Percentiles rank a stretch among this genome's conserved stretches.
These are phyloP conservation scores for Gentiana straminea DNA, from an alignment of 257 asterid genomes.

Conservation along the genomic window DNA sequence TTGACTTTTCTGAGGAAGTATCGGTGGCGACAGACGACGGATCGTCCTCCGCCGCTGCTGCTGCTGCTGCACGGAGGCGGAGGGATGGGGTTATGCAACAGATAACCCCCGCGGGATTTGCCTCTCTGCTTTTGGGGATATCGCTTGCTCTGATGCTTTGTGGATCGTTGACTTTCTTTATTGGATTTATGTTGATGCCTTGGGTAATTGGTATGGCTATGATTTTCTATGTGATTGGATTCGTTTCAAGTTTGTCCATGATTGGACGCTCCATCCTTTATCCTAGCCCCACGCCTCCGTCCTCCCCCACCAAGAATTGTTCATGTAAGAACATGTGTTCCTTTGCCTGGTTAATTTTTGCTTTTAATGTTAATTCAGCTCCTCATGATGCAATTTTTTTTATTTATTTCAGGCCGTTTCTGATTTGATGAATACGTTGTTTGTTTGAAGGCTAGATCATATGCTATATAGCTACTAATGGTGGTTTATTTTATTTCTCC, in stretches of 20 bases:
- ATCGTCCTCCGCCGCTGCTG: constrained; percentile 5
- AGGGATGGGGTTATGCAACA: constrained; percentile 30
- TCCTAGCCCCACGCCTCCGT: constrained; percentile 22
- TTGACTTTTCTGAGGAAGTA: constrained; percentile 18
- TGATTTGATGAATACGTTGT: no score
- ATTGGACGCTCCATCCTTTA: constrained; percentile 60
- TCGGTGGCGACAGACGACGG: background rate
- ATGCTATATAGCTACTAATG: no score
- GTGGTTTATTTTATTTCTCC: no score
- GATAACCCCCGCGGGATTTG: constrained; percentile 72
- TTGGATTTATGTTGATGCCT: constrained; percentile 90
- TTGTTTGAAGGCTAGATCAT: no score
- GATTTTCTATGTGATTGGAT: constrained; percentile 58
- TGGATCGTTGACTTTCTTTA: constrained; percentile 81
- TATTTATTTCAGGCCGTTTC: no score
- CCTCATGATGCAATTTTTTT: no score
- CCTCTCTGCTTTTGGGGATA: constrained; percentile 62
- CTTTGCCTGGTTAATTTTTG: background rate
- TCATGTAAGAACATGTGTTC: constrained; percentile 33
- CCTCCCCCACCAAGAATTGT: constrained; percentile 42
- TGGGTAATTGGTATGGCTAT: constrained; percentile 83
- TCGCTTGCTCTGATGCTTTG: constrained; percentile 71
- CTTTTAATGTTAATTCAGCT: background rate
- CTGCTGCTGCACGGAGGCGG: background rate
- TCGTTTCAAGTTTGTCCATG: constrained; percentile 72